phyloP scores from a whole-genome alignment of 2,329 filamentous ascomycete species.

The Periconia digitata region DNA sequence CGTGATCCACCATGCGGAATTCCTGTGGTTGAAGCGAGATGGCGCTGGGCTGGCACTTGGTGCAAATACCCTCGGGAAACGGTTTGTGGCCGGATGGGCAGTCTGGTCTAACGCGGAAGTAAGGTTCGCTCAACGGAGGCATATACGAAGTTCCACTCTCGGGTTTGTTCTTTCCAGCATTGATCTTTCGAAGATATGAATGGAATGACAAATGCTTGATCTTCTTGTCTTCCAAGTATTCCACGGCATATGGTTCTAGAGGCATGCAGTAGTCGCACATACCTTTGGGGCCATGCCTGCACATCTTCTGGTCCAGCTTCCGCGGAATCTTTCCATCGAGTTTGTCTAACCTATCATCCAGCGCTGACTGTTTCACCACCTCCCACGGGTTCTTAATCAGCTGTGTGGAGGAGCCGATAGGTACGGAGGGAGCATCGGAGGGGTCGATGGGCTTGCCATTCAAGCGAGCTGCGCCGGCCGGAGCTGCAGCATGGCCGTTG shows the following conservation, averaged over 20 bases:
- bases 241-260: conserved; percentile 86
- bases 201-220: conserved; percentile 99
- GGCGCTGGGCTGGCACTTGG: conserved; percentile 95
- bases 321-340: conserved; percentile 86
- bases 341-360: conserved; percentile 86
- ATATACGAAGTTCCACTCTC: conserved; percentile 94
- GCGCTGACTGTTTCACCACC: conserved; percentile 78
- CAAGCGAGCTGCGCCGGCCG: conserved; percentile 61
- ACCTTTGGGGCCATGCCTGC: conserved; percentile 90
- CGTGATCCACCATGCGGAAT: conserved; percentile 97
- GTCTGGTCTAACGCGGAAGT: conserved; percentile 82
- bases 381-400: conserved; percentile 91
- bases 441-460: conserved; percentile 75
- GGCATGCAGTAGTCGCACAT: conserved; percentile 99
- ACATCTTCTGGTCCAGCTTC: conserved; percentile 78
- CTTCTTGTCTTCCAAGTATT: conserved; percentile 90
- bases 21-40: conserved; percentile 92
- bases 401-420: conserved; percentile 57
- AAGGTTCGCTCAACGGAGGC: conserved; percentile 89
- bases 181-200: conserved; percentile 90
- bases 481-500: conserved; percentile 50
- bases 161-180: conserved; percentile 93
- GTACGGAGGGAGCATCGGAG: conserved; percentile 66
- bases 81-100: conserved; percentile 91
- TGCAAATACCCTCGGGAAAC: conserved; percentile 96